phyloP scores from a whole-genome alignment of 2,329 filamentous ascomycete genomes.

The Penicillium paneum region DNA sequence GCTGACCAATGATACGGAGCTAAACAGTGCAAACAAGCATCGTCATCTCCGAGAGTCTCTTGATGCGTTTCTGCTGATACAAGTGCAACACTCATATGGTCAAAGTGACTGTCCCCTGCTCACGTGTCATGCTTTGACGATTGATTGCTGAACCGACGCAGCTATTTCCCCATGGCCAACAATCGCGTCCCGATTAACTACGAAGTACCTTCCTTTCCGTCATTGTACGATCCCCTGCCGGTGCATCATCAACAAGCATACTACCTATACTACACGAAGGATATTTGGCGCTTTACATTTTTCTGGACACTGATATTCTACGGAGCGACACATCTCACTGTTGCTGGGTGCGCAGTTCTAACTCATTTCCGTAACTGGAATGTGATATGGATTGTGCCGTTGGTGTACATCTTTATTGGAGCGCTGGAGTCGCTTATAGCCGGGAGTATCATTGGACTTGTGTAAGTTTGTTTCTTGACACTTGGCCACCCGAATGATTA shows the following conservation, averaged over 20 bases:
- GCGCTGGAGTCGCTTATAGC: constrained; percentile 74
- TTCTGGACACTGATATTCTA: constrained; percentile 83
- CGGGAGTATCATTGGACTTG: constrained; percentile 73
- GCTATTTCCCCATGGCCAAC: constrained; percentile 26
- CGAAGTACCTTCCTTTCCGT: constrained; percentile 69
- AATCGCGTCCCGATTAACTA: constrained; percentile 58
- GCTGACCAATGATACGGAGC: not conserved
- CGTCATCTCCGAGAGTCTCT: constrained; percentile 7
- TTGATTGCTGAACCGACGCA: not conserved
- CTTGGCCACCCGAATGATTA: not conserved
- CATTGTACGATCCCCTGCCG: constrained; percentile 71
- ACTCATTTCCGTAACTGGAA: constrained; percentile 58
- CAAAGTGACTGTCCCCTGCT: not conserved
- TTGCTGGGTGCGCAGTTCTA: constrained; percentile 66
- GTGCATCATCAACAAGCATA: constrained; percentile 54
- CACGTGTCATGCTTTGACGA: constrained; percentile 1
- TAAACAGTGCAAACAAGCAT: constrained; percentile 37
- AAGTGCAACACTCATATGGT: not conserved
- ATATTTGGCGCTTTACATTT: constrained; percentile 85
- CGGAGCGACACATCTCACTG: constrained; percentile 68
- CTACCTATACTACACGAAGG: constrained; percentile 69
- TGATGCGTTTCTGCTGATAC: constrained; percentile 3
- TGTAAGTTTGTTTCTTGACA: constrained; percentile 55
- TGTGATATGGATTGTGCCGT: constrained; percentile 65
- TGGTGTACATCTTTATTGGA: constrained; percentile 68